Evolutionary conservation across 2,329 filamentous ascomycete genomes (phyloP), one percentile per base, ranked within the genome.

Genomic region (Nothopassalora personata): DNA sequence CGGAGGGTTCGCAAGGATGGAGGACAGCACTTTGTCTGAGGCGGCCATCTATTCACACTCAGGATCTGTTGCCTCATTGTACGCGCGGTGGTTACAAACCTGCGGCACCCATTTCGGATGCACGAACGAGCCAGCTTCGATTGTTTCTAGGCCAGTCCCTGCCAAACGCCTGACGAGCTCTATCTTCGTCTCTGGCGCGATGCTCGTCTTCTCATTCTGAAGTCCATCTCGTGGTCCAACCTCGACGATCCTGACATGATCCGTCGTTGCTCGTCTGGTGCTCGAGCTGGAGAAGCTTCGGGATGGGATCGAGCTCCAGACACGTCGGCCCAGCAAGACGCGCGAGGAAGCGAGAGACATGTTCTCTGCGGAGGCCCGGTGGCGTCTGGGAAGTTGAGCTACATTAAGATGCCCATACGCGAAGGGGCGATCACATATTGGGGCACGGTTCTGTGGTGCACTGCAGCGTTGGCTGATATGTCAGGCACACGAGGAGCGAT

Each of bases 31-130:
- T 45, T 89, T 81, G 70, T 83, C 83, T 1, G 90, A 92, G 68
- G 89, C 88, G 64, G 86, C 86, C 89, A 93, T 92, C 87, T 90
- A 60, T 39, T 36, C 34, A 53, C 18, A 50, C 23, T 65, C 50
- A 63, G 56, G 23, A 23, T 23, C 23, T 23, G 23, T 23, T 23
- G 23, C 23, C 23, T 23, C 23, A 23, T 23, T 23, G 23, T 3
- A 23, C 23, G 23, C 23, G 23, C 23, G 23, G 23, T 1, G 23
- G 1, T 23, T 23, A 23, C 23, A 23, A 23, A 90, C 84, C 80
- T 94, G 91, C 3, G 91, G 90, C 53, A 92, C 86, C 83, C 88
- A 92, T 83, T 89, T 91, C 1, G 90, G 89, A 50, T 88, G 84
- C 9, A 95, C 90, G 69, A 95, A 91, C 1, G 88, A 89, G 0